Evolutionary conservation across 2,329 filamentous ascomycete species (phyloP).

Genomic region (Exophiala sp.): DNA sequence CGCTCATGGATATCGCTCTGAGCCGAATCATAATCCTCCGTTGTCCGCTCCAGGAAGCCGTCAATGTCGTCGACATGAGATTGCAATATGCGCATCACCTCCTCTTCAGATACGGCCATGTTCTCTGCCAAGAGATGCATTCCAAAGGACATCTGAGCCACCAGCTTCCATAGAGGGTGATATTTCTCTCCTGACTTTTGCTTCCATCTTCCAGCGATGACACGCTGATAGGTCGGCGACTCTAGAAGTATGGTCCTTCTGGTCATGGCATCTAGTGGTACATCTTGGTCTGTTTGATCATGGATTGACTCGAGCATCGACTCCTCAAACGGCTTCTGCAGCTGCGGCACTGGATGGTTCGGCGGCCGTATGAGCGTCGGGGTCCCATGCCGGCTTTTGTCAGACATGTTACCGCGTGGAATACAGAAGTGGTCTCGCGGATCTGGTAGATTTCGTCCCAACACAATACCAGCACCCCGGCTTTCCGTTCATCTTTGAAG

Average conservation of each 20-base stretch:
- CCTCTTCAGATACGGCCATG: slow-evolving; percentile 81
- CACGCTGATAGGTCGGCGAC: slow-evolving; percentile 63
- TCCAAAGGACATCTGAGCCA: slow-evolving; percentile 90
- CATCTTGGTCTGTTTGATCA: slow-evolving; percentile 30
- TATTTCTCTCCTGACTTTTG: slow-evolving; percentile 71
- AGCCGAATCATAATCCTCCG: slow-evolving; percentile 79
- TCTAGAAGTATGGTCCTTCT: slow-evolving; percentile 67
- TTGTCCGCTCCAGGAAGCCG: slow-evolving; percentile 78
- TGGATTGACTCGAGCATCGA: slow-evolving; percentile 40
- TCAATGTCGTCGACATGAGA: slow-evolving; percentile 92
- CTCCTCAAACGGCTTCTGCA: slow-evolving; percentile 46
- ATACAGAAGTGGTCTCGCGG: no score
- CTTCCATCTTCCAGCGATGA: slow-evolving; percentile 72
- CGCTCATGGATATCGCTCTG: slow-evolving; percentile 75
- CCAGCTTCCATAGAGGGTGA: slow-evolving; percentile 84
- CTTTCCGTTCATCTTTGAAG: no score
- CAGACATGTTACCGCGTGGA: slow-evolving; percentile 12
- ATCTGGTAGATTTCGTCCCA: no score
- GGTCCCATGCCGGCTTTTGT: slow-evolving; percentile 11
- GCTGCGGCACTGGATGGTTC: slow-evolving; percentile 39
- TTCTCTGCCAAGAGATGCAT: slow-evolving; percentile 81
- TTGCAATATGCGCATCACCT: slow-evolving; percentile 85
- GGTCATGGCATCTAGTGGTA: slow-evolving; percentile 38
- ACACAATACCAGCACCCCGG: no score
- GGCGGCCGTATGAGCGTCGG: slow-evolving; percentile 29